These are phyloP conservation scores for Eudorina sp. DNA, from an alignment of 139 green algal species.

Conservation along the genomic window DNA sequence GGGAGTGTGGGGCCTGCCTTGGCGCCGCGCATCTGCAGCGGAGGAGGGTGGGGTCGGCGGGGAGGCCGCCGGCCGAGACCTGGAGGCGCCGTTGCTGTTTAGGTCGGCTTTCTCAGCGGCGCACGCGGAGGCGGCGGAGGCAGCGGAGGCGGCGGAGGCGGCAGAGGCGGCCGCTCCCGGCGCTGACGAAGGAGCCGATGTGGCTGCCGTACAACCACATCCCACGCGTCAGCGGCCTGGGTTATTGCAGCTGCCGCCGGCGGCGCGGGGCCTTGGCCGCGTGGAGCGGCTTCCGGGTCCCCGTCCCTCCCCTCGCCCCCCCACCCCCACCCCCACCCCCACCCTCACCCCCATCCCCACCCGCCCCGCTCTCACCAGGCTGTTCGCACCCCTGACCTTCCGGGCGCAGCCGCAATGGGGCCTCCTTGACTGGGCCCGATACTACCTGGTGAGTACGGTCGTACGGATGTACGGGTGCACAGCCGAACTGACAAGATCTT, in stretches of 20 bases:
- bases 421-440: constrained; percentile 53
- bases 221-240: neutral
- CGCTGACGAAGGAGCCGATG: too few relatives aligned
- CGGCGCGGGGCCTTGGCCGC: neutral
- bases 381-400: constrained; percentile 18
- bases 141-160: neutral
- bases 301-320: too few relatives aligned
- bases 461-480: neutral
- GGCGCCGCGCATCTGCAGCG: neutral
- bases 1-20: neutral
- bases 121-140: neutral
- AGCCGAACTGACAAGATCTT: too few relatives aligned
- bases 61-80: constrained; percentile 28
- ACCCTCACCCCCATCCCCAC: too few relatives aligned
- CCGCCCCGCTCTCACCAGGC: too few relatives aligned
- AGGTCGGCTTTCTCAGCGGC: neutral
- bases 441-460: constrained; percentile 17
- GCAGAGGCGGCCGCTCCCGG: neutral
- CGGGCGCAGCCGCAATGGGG: constrained; percentile 37
- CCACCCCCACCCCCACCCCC: too few relatives aligned
- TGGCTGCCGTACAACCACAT: neutral
- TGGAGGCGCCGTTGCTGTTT: constrained; percentile 41
- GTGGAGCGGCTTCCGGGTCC: neutral
- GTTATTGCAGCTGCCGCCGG: neutral
- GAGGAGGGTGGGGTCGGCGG: neutral